These are phyloP conservation scores for Marasmius tenuissimus DNA, from an alignment of 1,284 basidiomycete species.

Conservation along the genomic window DNA sequence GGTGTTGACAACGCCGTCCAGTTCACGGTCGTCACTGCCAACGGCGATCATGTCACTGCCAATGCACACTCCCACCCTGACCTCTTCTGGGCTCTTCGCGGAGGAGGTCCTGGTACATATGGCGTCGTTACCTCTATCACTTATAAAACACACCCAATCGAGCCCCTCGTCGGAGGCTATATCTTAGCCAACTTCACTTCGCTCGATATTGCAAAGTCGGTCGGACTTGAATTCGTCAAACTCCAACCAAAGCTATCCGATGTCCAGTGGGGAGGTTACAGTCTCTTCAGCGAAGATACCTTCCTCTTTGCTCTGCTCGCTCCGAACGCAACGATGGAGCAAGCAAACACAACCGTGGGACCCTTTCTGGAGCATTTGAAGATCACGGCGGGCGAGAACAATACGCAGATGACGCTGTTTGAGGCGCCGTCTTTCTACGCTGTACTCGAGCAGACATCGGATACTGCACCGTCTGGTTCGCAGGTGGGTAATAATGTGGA, in stretches of 20 bases:
- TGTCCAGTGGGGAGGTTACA: neutral
- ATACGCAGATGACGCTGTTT: neutral
- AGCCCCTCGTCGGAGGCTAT: constrained; percentile 24
- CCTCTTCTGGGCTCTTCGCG: constrained; percentile 52
- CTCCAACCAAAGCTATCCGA: neutral
- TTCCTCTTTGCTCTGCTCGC: neutral
- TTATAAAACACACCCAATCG: constrained; percentile 32
- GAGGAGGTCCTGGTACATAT: constrained; percentile 47
- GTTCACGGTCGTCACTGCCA: constrained; percentile 37
- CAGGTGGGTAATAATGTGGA: neutral
- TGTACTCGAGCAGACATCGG: neutral
- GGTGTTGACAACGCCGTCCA: constrained; percentile 44
- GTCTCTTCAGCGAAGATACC: neutral
- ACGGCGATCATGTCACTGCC: constrained; percentile 32
- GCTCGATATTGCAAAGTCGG: neutral
- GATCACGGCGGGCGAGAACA: neutral
- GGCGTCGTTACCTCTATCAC: constrained; percentile 41
- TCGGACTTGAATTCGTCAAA: neutral
- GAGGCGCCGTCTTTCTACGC: neutral
- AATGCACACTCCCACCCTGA: constrained; percentile 37
- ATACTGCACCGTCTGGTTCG: neutral
- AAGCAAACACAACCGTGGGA: neutral
- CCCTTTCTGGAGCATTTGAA: neutral
- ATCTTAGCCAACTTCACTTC: constrained; percentile 2
- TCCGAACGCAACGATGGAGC: neutral